These are phyloP conservation scores for Fragaria vesca DNA, from an alignment of 306 rosid genomes.

Conservation along the genomic window DNA sequence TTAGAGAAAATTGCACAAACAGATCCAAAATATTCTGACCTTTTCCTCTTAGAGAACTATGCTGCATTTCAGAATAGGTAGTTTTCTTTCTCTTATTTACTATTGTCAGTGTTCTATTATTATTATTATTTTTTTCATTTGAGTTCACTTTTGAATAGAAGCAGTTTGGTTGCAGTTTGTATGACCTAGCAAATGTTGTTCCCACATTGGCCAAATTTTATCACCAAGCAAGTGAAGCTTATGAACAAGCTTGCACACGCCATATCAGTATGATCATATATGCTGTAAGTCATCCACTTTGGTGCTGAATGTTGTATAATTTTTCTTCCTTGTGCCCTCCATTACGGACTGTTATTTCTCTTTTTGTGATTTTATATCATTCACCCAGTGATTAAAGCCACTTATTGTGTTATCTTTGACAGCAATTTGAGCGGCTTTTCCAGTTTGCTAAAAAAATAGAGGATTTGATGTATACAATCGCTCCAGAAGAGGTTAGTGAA, in stretches of 20 bases:
- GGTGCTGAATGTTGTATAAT: constrained; percentile 2
- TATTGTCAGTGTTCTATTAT: background rate
- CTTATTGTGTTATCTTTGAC: constrained; percentile 21
- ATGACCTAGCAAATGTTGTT: constrained; percentile 93
- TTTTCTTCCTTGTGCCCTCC: background rate
- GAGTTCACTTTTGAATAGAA: constrained; percentile 22
- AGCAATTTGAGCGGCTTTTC: constrained; percentile 98
- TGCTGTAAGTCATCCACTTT: constrained; percentile 52
- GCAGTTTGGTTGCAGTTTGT: constrained; percentile 57
- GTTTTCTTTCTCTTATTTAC: constrained; percentile 16
- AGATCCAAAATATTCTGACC: constrained; percentile 85
- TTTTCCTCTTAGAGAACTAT: constrained; percentile 90
- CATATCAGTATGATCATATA: constrained; percentile 87
- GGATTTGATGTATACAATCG: constrained; percentile 71
- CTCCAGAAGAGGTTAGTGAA: constrained; percentile 87
- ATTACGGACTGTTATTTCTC: background rate
- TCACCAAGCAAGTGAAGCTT: constrained; percentile 98
- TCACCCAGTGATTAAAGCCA: background rate
- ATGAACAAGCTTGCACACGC: constrained; percentile 94
- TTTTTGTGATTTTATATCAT: background rate
- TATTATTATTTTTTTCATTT: constrained; percentile 3
- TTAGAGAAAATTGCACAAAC: constrained; percentile 81
- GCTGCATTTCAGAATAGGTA: constrained; percentile 99
- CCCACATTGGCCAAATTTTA: constrained; percentile 97
- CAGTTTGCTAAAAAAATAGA: constrained; percentile 89